Conservation (phyloP, 768 basidiomycete genomes). For the Symmetrospora coprosmae region DNA sequence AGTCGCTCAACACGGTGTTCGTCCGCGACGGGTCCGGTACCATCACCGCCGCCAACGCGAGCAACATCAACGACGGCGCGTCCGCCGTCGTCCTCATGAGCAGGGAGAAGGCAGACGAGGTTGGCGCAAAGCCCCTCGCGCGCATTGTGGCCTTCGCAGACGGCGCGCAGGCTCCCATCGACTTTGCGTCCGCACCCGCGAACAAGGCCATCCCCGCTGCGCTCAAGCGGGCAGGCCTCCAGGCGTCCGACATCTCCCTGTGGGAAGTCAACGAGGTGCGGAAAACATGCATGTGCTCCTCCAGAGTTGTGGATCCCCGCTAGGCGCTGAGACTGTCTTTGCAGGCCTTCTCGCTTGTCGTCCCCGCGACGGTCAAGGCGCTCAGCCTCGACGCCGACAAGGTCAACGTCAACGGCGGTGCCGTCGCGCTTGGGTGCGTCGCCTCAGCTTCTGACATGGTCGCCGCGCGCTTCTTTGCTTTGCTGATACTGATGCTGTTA, state of each 20-base stretch:
- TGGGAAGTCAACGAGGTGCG: conserved; percentile 79
- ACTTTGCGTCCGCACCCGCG: conserved; percentile 91
- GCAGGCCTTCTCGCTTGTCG: conserved; percentile 79
- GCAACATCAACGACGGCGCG: conserved; percentile 74
- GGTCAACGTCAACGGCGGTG: conserved; percentile 50
- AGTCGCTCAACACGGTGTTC: conserved; percentile 75
- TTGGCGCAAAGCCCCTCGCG: conserved; percentile 82
- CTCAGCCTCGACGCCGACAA: conserved; percentile 58
- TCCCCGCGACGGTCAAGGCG: conserved; percentile 76
- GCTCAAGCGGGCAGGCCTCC: conserved; percentile 69
- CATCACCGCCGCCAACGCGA: conserved; percentile 95
- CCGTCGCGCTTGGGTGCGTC: conserved; percentile 91
- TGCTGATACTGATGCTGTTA: too few species aligned
- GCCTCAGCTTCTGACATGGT: too few species aligned
- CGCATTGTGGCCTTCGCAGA: conserved; percentile 90
- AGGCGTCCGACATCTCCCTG: conserved; percentile 64
- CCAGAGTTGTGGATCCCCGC: neutral
- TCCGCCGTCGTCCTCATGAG: conserved; percentile 90
- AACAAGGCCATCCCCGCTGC: conserved; percentile 69
- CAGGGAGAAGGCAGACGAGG: conserved; percentile 76
- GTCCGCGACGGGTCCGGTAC: conserved; percentile 55
- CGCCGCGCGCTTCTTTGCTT: too few species aligned
- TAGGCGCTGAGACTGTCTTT: neutral
- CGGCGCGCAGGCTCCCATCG: conserved; percentile 87
- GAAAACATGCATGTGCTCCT: neutral